Evolutionary conservation across 106 monocot species (phyloP).

Genomic region (Xerophyta viscosa): DNA sequence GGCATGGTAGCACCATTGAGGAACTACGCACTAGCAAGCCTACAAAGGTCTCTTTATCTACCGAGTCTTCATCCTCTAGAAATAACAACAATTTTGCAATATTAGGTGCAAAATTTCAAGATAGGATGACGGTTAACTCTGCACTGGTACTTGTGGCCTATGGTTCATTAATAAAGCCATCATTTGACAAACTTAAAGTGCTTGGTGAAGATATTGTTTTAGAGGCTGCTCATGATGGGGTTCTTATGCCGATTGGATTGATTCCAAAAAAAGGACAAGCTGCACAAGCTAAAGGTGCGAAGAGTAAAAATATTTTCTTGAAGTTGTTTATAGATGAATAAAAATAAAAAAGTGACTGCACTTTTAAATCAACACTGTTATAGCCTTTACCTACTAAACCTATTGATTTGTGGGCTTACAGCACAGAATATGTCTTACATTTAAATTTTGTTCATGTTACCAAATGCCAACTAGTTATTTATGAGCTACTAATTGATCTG

Average conservation of each 20-base stretch:
- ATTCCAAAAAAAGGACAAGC: constrained; percentile 29
- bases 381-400: no score
- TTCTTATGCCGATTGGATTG: constrained; percentile 45
- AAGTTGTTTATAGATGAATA: no score
- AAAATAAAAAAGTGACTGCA: no score
- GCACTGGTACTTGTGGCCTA: constrained; percentile 46
- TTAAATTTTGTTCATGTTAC: no score
- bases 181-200: constrained; percentile 58
- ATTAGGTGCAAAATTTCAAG: constrained; percentile 69
- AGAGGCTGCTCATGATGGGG: constrained; percentile 38
- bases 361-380: no score
- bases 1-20: constrained; percentile 58
- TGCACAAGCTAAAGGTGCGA: constrained; percentile 44
- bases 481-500: not conserved
- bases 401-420: no score
- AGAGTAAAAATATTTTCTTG: no score
- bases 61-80: constrained; percentile 19
- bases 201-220: constrained; percentile 60
- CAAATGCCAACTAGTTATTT: no score
- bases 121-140: constrained; percentile 20
- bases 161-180: constrained; percentile 74
- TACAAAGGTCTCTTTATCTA: constrained; percentile 51
- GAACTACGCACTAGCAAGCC: constrained; percentile 55
- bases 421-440: no score
- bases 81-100: constrained; percentile 31